Percentiles rank a stretch among this genome's conserved stretches.
These are phyloP conservation scores for Meyerozyma sp. DNA, from an alignment of 1,139 yeast species.

Conservation along the genomic window DNA sequence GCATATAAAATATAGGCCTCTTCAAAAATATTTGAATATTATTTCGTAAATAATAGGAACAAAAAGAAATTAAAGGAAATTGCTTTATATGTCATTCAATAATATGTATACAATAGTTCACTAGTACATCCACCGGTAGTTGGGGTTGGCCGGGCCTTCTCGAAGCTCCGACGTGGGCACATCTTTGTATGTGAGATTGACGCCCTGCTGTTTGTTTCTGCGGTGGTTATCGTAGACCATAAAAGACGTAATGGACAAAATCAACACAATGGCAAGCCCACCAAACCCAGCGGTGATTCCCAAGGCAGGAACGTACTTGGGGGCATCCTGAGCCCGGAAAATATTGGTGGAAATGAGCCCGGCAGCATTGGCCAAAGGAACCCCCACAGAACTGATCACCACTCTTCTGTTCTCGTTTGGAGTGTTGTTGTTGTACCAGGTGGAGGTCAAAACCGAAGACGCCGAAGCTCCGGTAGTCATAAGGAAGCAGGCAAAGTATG, in stretches of 20 bases:
- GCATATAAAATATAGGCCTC: too few relatives aligned
- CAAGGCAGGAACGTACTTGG: conserved; percentile 24
- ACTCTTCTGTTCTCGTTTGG: conserved; percentile 36
- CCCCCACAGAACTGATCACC: conserved; percentile 24
- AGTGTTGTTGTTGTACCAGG: conserved; percentile 49
- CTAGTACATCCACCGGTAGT: conserved; percentile 44
- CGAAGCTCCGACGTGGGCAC: conserved; percentile 39
- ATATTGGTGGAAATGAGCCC: conserved; percentile 28
- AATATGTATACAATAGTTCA: background rate
- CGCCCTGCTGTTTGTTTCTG: conserved; percentile 38
- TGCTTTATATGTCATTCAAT: background rate
- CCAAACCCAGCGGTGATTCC: conserved; percentile 33
- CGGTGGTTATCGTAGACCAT: conserved; percentile 37
- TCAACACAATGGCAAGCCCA: conserved; percentile 23
- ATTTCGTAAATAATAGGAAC: background rate
- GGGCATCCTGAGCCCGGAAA: conserved; percentile 24
- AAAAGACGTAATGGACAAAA: conserved; percentile 16
- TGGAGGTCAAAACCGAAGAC: conserved; percentile 39
- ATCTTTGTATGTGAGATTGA: conserved; percentile 33
- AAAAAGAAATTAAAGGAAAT: background rate
- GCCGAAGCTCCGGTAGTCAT: conserved; percentile 29
- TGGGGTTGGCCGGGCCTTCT: conserved; percentile 43
- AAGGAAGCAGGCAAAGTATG: conserved; percentile 32
- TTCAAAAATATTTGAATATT: too few relatives aligned
- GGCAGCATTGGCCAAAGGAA: conserved; percentile 29